Base-by-base conservation (phyloP, 768 basidiomycete species). In the Suillus paluster region DNA sequence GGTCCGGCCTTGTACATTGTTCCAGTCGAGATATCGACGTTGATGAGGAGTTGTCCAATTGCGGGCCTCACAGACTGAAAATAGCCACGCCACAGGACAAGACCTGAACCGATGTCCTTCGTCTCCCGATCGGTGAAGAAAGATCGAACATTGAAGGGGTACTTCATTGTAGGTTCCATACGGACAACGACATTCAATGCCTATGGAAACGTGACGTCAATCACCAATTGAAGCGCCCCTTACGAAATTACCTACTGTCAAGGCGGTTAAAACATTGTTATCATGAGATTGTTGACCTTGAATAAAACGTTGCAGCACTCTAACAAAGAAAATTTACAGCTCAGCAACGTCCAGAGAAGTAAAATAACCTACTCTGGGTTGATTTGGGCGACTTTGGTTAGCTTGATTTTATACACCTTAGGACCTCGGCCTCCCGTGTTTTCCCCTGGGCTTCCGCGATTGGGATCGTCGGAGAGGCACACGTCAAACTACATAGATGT, bases 61-160 rank as follows among this genome's bases (percentile, higher is more conserved):
- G 83, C 84, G 4, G 91, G 91, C 23, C 92, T 81, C 14, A 92
- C 82, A 0, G 88, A 90, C 70, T 93, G 92, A 74, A 94, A 93
- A 59, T 90, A 92, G 0, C 92, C 92, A 4, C 91, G 81, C 90
- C 90, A 91, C 0, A 92, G 79, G 15, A 85, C 81, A 4, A 94
- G 79, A 0, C 92, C 91, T 0, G 72, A 69, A 1, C 90, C 88
- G 27, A 92, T 84, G 33, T 74, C 67, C 50, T 77, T 81, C 10
- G 75, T 81, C 57, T 86, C 89, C 1, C 75, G 70, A 25, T 83
- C 73, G 0, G 88, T 89, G 71, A 88, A 94, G 74, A 94, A 92
- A 0, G 89, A 91, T 0, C 91, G 83, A 8, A 86, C 83, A 57
- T 91, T 89, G 79, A 87, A 91, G 0, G 91, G 90, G 60, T 87